These are phyloP conservation scores for Pleodorina starrii DNA, from an alignment of 139 green algal species.

Conservation along the genomic window DNA sequence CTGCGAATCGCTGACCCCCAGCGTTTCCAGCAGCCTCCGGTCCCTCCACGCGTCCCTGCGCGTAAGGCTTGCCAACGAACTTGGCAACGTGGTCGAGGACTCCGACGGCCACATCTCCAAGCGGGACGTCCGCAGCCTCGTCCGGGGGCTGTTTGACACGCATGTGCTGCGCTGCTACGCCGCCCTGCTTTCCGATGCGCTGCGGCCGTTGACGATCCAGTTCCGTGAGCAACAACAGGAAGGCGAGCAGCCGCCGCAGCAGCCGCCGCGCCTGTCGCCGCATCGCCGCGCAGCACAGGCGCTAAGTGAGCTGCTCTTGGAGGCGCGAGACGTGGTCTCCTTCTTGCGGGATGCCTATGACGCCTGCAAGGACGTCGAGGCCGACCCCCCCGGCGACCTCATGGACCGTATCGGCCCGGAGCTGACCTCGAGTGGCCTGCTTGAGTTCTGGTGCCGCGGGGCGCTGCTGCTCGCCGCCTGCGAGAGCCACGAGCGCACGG, in stretches of 20 bases:
- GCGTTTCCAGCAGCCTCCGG: neutral
- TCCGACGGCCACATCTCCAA: too few relatives aligned
- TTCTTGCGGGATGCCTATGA: neutral
- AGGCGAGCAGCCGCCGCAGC: too few relatives aligned
- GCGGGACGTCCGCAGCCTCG: neutral
- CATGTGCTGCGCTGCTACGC: neutral
- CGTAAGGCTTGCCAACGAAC: neutral
- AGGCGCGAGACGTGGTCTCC: neutral
- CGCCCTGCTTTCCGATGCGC: neutral
- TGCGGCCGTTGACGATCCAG: neutral
- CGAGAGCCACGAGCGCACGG: too few relatives aligned
- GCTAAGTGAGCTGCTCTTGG: neutral
- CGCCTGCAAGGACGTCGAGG: too few relatives aligned
- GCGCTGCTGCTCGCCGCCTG: neutral
- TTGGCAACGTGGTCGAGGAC: neutral
- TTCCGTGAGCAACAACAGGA: neutral
- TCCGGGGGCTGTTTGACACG: neutral
- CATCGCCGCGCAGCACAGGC: neutral
- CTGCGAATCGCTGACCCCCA: neutral
- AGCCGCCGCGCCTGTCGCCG: too few relatives aligned
- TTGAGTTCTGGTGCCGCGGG: neutral
- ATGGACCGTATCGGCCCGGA: neutral
- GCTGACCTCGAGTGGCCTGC: neutral
- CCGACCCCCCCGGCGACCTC: too few relatives aligned
- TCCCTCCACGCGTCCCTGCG: neutral